Evolutionary conservation across 1,139 yeast species (phyloP), one percentile per base, ranked within the genome.

Genomic region (Taiozyma sp.): DNA sequence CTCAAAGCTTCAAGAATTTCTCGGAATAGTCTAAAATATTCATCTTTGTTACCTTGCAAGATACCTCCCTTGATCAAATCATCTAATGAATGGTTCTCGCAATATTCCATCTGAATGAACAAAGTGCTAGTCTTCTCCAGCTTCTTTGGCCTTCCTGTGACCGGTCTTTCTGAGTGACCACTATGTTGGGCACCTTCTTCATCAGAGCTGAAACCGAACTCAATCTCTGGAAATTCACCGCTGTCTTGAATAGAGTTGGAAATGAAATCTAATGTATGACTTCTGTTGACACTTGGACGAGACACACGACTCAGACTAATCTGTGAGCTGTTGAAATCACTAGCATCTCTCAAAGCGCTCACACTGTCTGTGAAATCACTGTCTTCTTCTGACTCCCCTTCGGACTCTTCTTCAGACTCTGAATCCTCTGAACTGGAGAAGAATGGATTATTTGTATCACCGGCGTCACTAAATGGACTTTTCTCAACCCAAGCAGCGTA

Each of bases 401-500:
- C 59, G 8, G 48, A 58, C 4, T 58, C 58, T 7, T 67, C 70
- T 22, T 63, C 67, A 3, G 46, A 51, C 50, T 6, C 57, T 62
- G 44, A 46, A 43, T 58, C 70, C 23, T 64, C 66, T 3, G 63
- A 69, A 3, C 60, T 67, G 5, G 62, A 63, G 8, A 68, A 74
- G 36, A 67, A 55, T 8, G 68, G 74, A 44, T 64, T 62, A n/a
- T 64, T 68, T 4, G 14, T 13, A 19, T 38, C 41, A 19, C 24
- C 43, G 57, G 46, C 4, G 23, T 48, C 61, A 4, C 67, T 67
- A 51, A 66, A 66, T 43, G 83, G 81, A 19, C 41, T 38, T 50
- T 85, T 89, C 64, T 93, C 99, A 3, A 93, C 80, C 99, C 99
- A 95, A 0, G 98, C 96, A 2, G 97, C 96, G 69, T 89, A 93